These are phyloP conservation scores for Penicillium thymicola DNA, from an alignment of 2,329 filamentous ascomycete genomes.

Conservation along the genomic window DNA sequence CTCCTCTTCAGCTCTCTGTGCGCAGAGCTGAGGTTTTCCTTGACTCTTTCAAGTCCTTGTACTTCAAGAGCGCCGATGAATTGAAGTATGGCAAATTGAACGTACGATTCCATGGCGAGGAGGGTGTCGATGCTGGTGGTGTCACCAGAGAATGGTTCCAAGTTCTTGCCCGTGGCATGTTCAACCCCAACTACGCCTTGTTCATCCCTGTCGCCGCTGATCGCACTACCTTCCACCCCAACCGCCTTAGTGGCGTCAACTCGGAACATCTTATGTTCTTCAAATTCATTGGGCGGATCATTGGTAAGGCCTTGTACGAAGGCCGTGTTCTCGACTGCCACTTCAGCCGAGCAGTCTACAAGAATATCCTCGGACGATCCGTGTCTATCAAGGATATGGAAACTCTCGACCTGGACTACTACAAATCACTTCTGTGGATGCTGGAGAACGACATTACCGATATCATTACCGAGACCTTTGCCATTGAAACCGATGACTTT, in stretches of 20 bases:
- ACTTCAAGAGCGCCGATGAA: slow-evolving; percentile 93
- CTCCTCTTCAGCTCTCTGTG: slow-evolving; percentile 80
- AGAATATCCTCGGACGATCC: slow-evolving; percentile 89
- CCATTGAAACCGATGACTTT: slow-evolving; percentile 89
- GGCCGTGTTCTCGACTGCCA: slow-evolving; percentile 94
- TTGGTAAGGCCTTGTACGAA: slow-evolving; percentile 96
- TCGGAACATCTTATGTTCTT: slow-evolving; percentile 96
- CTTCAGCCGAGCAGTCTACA: slow-evolving; percentile 98
- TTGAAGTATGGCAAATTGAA: slow-evolving; percentile 99
- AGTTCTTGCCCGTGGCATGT: slow-evolving; percentile 95
- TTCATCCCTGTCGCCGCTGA: slow-evolving; percentile 97
- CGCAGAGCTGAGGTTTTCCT: slow-evolving; percentile 95
- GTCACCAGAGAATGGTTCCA: slow-evolving; percentile 99
- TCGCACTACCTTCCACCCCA: slow-evolving; percentile 97
- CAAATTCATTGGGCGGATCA: slow-evolving; percentile 98
- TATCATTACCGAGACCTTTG: slow-evolving; percentile 94
- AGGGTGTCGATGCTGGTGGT: slow-evolving; percentile 95
- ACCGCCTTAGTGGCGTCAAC: slow-evolving; percentile 89
- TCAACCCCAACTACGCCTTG: slow-evolving; percentile 94
- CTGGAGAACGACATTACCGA: slow-evolving; percentile 97
- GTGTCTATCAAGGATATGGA: slow-evolving; percentile 99
- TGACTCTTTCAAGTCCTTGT: slow-evolving; percentile 96
- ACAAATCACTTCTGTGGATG: slow-evolving; percentile 98
- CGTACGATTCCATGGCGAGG: slow-evolving; percentile 94
- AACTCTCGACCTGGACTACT: slow-evolving; percentile 95